phyloP scores from a whole-genome alignment of 1,284 basidiomycete genomes.

The Cryptococcus amylolentus region DNA sequence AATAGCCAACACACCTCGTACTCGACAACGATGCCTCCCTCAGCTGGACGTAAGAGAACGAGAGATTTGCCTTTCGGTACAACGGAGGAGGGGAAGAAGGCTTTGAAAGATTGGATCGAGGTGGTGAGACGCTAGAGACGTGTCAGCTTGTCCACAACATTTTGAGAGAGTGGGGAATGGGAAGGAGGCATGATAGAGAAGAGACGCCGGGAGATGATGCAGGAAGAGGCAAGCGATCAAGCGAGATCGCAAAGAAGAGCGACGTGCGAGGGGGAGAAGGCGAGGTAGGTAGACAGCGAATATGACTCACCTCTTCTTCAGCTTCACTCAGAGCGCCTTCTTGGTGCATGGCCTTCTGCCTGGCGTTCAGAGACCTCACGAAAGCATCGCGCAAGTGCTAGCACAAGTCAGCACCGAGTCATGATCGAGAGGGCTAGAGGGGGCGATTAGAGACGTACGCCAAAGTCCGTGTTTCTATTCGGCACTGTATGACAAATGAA shows the following conservation, averaged over 20 bases:
- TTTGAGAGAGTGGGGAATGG: too few relatives aligned
- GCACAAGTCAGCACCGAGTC: neutral
- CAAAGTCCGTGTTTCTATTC: constrained; percentile 54
- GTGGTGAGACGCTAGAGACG: constrained; percentile 31
- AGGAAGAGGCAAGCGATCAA: neutral
- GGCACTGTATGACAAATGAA: constrained; percentile 44
- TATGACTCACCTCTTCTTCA: constrained; percentile 34
- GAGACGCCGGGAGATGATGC: neutral
- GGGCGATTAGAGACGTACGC: constrained; percentile 16
- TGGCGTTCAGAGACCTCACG: constrained; percentile 51
- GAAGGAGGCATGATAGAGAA: too few relatives aligned
- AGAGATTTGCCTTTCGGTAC: constrained; percentile 52
- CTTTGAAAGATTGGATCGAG: constrained; percentile 49
- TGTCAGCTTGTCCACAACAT: too few relatives aligned
- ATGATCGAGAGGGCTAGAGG: neutral
- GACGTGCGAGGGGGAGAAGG: neutral
- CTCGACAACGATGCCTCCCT: constrained; percentile 43
- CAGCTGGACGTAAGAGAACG: constrained; percentile 43
- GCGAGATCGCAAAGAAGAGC: too few relatives aligned
- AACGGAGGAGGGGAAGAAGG: constrained; percentile 51
- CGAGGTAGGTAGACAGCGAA: too few relatives aligned
- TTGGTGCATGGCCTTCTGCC: constrained; percentile 49
- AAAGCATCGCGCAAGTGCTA: constrained; percentile 56
- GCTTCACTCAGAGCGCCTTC: constrained; percentile 26
- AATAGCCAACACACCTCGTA: constrained; percentile 38